Base-by-base conservation (phyloP, 176 grass and related monocot species). In the Puya raimondii region DNA sequence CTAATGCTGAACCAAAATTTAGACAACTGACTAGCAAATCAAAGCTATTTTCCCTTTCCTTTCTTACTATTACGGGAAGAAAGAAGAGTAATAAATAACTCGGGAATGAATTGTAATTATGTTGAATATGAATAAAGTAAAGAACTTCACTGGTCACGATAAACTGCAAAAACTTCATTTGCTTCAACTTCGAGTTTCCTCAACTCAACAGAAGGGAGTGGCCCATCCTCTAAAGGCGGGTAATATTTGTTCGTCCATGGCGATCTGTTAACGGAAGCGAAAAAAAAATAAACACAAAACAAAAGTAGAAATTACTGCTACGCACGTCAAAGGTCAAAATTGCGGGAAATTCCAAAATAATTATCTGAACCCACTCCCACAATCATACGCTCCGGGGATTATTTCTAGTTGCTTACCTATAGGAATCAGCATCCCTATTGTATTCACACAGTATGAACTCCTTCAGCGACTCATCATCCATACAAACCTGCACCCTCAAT, bases 401-500 rank as follows among this genome's bases (percentile, higher is more conserved):
- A 61, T 61, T 61, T 61, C 56, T 20, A 18, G 17, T 20, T 20
- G 15, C 21, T 16, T 61, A 99, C 95, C 95, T 57, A 68, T 99
- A 99, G 8, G 95, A 99, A 64, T 99, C 95, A 0, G 95, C 90
- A 4, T 99, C 95, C 7, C 95, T 86, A 63, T 99, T 99, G 76
- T 99, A 99, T 68, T 99, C 90, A 16, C 95, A 99, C 59, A 99
- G 80, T 75, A 99, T 89, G 70, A 91, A 99, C 20, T 91, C 89
- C 84, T 90, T 99, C 80, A 86, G 50, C 63, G 56, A 88, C 16
- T 80, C 80, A 21, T 84, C 79, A 78, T 99, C 90, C 82, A 84
- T 91, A 70, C 87, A 86, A 72, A 99, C 85, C 95, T 93, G 82
- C 68, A 77, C 68, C 42, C 68, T 42, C 23, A 7, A 65, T 33